Percentiles rank a stretch among this genome's conserved stretches.
phyloP scores from a whole-genome alignment of 2,329 filamentous ascomycete species.

The Stylonectria norvegica region DNA sequence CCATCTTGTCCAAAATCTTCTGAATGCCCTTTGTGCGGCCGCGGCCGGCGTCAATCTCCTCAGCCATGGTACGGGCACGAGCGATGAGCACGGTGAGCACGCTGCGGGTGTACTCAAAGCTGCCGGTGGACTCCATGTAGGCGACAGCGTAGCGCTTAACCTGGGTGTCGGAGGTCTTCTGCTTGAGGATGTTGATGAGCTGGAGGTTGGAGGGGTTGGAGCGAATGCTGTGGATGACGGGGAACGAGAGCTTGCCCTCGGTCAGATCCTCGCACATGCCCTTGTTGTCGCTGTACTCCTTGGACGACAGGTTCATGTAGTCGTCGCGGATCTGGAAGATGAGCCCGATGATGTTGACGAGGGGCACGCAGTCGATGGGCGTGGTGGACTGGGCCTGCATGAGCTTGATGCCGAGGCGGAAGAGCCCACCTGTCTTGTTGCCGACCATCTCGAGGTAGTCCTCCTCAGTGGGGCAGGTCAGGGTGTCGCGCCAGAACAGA shows the following conservation, averaged over 20 bases:
- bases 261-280: conserved; percentile 93
- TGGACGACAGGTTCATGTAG: conserved; percentile 79
- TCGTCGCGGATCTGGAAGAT: conserved; percentile 92
- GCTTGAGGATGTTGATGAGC: conserved; percentile 87
- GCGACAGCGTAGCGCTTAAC: conserved; percentile 87
- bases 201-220: conserved; percentile 70
- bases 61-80: conserved; percentile 60
- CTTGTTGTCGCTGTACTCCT: conserved; percentile 82
- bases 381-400: conserved; percentile 72
- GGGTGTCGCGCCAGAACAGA: conserved; percentile 81
- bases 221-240: conserved; percentile 89
- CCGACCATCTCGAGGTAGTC: conserved; percentile 94
- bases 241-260: conserved; percentile 96
- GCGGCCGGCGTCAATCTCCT: conserved; percentile 60
- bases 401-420: conserved; percentile 78
- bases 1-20: conserved; percentile 67
- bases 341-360: conserved; percentile 81
- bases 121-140: conserved; percentile 88
- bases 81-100: conserved; percentile 63
- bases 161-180: conserved; percentile 80
- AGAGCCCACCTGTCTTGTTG: conserved; percentile 87
- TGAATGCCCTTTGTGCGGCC: conserved; percentile 57
- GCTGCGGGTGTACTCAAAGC: conserved; percentile 77
- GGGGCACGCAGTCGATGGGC: conserved; percentile 68
- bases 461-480: conserved; percentile 80